These are phyloP conservation scores for Ceratobasidium sp. DNA, from an alignment of 1,284 basidiomycete species.

Conservation along the genomic window DNA sequence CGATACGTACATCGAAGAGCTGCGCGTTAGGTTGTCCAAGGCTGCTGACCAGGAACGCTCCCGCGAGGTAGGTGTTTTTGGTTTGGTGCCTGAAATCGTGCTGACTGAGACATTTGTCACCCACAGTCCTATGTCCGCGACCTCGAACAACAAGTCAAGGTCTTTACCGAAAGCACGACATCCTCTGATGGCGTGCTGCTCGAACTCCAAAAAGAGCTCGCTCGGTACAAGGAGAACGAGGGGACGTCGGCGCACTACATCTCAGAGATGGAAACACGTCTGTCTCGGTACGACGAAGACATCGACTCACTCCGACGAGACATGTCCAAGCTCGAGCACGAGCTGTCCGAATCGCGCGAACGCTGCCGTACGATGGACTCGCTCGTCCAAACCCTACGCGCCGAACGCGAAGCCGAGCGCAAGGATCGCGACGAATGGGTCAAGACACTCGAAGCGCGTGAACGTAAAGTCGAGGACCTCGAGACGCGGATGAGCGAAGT, in stretches of 20 bases:
- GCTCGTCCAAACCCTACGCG: slow-evolving; percentile 70
- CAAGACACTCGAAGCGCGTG: slow-evolving; percentile 74
- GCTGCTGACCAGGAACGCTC: slow-evolving; percentile 88
- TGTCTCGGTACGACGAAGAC: slow-evolving; percentile 82
- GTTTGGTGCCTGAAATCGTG: not conserved
- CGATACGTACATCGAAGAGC: slow-evolving; percentile 87
- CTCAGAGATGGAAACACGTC: slow-evolving; percentile 85
- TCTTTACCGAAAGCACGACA: slow-evolving; percentile 79
- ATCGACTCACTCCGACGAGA: slow-evolving; percentile 72
- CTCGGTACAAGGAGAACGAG: slow-evolving; percentile 80
- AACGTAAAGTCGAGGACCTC: slow-evolving; percentile 76
- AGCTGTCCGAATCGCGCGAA: slow-evolving; percentile 67
- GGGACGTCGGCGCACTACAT: slow-evolving; percentile 82
- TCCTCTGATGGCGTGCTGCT: slow-evolving; percentile 78
- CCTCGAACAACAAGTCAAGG: slow-evolving; percentile 88
- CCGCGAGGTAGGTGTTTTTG: slow-evolving; percentile 73
- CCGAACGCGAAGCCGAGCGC: slow-evolving; percentile 78
- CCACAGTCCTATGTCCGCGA: slow-evolving; percentile 87
- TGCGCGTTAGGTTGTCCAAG: slow-evolving; percentile 82
- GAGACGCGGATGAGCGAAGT: slow-evolving; percentile 80
- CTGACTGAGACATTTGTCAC: slow-evolving; percentile 3
- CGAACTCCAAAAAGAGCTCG: slow-evolving; percentile 86
- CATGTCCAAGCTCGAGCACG: slow-evolving; percentile 81
- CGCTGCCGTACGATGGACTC: slow-evolving; percentile 61
- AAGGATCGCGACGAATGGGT: slow-evolving; percentile 86